phyloP scores from a whole-genome alignment of 2,329 filamentous ascomycete genomes.

The Epichloe gansuensis region DNA sequence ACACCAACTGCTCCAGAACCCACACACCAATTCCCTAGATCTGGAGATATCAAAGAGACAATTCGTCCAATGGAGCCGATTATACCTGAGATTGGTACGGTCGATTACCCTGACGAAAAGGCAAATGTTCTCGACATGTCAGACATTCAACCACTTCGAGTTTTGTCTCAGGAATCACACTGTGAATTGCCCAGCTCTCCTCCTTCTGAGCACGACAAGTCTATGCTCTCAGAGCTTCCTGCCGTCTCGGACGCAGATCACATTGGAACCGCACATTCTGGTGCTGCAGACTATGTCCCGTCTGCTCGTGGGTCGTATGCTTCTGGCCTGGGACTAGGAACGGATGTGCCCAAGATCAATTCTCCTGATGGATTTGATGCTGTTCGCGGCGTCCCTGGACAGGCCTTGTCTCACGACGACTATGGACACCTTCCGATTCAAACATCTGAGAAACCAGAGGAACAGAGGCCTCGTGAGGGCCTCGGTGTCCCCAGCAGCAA shows the following conservation, averaged over 20 bases:
- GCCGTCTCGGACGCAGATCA: conserved; percentile 7
- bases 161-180: conserved; percentile 17
- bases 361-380: conserved; percentile 13
- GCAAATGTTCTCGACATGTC: conserved; percentile 13
- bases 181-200: conserved; percentile 13
- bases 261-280: conserved; percentile 11
- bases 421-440: conserved; percentile 15
- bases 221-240: conserved; percentile 8
- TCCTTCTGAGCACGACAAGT: conserved; percentile 7
- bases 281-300: conserved; percentile 12
- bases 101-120: conserved; percentile 19
- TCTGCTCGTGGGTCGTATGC: conserved; percentile 16
- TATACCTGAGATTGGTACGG: conserved; percentile 27
- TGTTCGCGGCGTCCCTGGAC: neutral
- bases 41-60: conserved; percentile 14
- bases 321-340: conserved; percentile 24
- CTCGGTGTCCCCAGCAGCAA: conserved; percentile 42
- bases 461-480: conserved; percentile 20
- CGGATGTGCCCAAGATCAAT: conserved; percentile 21
- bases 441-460: conserved; percentile 22
- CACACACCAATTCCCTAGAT: conserved; percentile 11
- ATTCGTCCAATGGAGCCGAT: conserved; percentile 21
- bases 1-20: conserved; percentile 21
- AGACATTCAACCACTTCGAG: conserved; percentile 18
- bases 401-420: conserved; percentile 6